phyloP scores from a whole-genome alignment of 2,329 filamentous ascomycete species.

The Helotiales sp. region DNA sequence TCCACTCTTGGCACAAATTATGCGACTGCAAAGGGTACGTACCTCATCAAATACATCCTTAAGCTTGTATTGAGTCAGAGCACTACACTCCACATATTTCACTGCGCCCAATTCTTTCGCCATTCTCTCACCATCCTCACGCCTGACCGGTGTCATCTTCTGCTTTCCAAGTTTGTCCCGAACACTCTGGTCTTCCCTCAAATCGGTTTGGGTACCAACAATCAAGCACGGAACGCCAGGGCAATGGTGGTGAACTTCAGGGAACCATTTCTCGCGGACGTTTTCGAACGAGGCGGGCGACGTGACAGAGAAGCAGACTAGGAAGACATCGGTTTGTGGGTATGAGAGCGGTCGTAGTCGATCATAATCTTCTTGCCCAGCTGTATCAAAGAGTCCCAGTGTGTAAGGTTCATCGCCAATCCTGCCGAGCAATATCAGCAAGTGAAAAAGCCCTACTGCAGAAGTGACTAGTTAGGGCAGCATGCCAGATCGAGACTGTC shows the following conservation, averaged over 20 bases:
- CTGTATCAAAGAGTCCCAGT: conserved; percentile 95
- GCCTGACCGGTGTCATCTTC: conserved; percentile 90
- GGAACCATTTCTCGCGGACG: conserved; percentile 98
- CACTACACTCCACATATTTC: conserved; percentile 98
- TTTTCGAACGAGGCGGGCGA: conserved; percentile 98
- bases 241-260: conserved; percentile 97
- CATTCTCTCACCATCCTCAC: conserved; percentile 93
- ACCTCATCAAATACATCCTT: conserved; percentile 99
- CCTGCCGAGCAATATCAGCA: conserved; percentile 53
- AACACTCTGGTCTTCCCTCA: conserved; percentile 85
- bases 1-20: neutral
- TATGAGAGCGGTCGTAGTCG: conserved; percentile 94
- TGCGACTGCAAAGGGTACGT: conserved; percentile 34
- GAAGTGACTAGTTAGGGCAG: neutral
- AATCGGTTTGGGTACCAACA: conserved; percentile 95
- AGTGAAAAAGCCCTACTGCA: neutral
- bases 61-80: conserved; percentile 95
- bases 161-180: conserved; percentile 91
- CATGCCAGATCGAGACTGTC: neutral
- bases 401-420: conserved; percentile 99
- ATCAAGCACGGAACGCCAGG: conserved; percentile 97
- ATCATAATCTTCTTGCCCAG: conserved; percentile 99
- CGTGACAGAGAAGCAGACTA: conserved; percentile 98
- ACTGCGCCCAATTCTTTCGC: conserved; percentile 96
- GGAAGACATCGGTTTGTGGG: conserved; percentile 97